Evolutionary conservation across 2,329 filamentous ascomycete species (phyloP), one percentile per base, ranked within the genome.

Genomic region (Nemania serpens): DNA sequence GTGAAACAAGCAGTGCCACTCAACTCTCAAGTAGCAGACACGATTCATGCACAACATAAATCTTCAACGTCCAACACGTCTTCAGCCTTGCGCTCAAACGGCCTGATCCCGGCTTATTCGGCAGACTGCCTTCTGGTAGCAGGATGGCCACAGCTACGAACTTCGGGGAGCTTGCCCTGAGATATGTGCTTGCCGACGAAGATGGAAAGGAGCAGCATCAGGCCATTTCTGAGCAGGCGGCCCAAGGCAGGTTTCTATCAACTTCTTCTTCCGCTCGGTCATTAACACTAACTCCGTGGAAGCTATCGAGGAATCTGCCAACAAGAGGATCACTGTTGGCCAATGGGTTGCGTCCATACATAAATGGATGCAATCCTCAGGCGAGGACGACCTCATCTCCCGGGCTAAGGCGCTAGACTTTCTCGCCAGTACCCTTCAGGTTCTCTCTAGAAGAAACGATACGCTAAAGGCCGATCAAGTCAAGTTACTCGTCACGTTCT

Each of bases 331-430:
- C 49, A 76, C 79, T 3, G 76, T 85, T 45, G 81, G 80, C 15
- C 79, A 81, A 68, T 85, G 82, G 82, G 82, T 84, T 29, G 79
- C 82, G 47, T 81, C 82, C 37, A 81, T 85, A 57, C 79, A 82
- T 66, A 78, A 77, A 56, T 85, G 83, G 83, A 82, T 85, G 76
- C 79, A 79, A 18, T 64, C 62, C 15, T 75, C 74, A 7, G 75
- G 72, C 55, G 74, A 76, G 53, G 76, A 75, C 15, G 75, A 77
- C 64, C 79, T 84, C 71, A 83, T 85, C 33, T 75, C 80, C 2
- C 77, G 84, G 49, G 80, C 83, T 13, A 84, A 83, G 69, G 84
- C 84, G 6, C 69, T 87, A 50, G 79, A 81, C n/a, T 87, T 86
- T 62, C 74, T 87, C 29, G 82, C 84, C 1, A 74, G 75, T 20